Evolutionary conservation across 345 rosid genomes (phyloP), one percentile per base, ranked within the genome.

Genomic region (Brassica carinata): DNA sequence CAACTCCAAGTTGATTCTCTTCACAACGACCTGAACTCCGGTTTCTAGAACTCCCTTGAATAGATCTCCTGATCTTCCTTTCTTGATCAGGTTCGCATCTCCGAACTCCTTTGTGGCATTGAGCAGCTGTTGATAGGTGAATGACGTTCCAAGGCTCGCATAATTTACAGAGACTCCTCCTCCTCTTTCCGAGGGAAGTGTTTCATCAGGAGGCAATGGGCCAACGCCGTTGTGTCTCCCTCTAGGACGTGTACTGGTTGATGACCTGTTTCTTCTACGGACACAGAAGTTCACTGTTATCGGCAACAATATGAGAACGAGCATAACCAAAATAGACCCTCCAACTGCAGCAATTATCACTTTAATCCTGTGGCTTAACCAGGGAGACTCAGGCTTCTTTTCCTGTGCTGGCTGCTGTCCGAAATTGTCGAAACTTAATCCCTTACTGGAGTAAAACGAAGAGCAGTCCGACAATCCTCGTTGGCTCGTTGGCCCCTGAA

Each of bases 41-140:
- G 77, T 88, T 72, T 86, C 98, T 73, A 92, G 72, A 34, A 80
- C 71, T 0, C 97, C 98, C 31, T 59, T 85, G 84, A 85, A 96
- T 33, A 93, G 83, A 85, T 90, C 98, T 26, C 99, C 99, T 0
- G 98, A 93, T 75, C 88, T 92, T 58, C 99, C 99, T 75, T 85
- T 85, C 84, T 92, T 93, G 63, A 96, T 88, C 79, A 91, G 90
- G 70, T 86, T 90, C 2, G 76, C 67, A 53, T 86, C 94, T 15
- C 79, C 79, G 75, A 96, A 96, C 45, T 88, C 83, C 69, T 79
- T 84, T 45, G 96, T 96, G 34, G 91, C 90, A 58, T 53, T 87
- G 48, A 86, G 76, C 70, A 93, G 79, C 78, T 89, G 94, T 75
- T 89, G 87, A 69, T 85, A 90, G 0, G 91, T 85, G 84, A 88